Evolutionary conservation across 106 monocot genomes (phyloP).

Genomic region (Triglochin maritima): DNA sequence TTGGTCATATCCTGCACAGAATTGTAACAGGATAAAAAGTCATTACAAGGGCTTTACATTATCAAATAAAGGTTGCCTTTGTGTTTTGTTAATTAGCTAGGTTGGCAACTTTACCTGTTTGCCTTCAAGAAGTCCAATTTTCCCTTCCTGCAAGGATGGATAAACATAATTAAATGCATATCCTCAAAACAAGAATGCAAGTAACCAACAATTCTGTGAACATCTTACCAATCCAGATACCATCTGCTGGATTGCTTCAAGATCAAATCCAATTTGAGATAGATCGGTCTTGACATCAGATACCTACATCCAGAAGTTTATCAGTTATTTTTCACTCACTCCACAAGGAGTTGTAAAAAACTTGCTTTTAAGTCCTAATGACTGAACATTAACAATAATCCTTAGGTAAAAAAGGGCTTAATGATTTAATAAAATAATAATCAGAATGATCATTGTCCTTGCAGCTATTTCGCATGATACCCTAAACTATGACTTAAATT

Average conservation of each 20-base stretch:
- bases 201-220: not conserved
- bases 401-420: no score
- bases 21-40: conserved; percentile 3
- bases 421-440: no score
- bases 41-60: not conserved
- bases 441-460: no score
- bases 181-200: no score
- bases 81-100: not conserved
- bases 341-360: no score
- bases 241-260: conserved; percentile 65
- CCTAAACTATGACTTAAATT: no score
- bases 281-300: conserved; percentile 60
- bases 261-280: conserved; percentile 82
- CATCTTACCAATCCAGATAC: conserved; percentile 56
- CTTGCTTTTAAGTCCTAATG: no score
- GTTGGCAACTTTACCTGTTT: conserved; percentile 43
- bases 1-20: conserved; percentile 48
- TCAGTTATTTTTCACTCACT: not conserved
- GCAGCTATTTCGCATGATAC: no score
- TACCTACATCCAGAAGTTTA: conserved; percentile 24
- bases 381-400: no score
- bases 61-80: not conserved
- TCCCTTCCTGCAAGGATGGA: conserved; percentile 51
- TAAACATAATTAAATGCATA: not conserved
- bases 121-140: conserved; percentile 62